phyloP scores from a whole-genome alignment of 139 green algal genomes.

The Coccomyxa sp. region DNA sequence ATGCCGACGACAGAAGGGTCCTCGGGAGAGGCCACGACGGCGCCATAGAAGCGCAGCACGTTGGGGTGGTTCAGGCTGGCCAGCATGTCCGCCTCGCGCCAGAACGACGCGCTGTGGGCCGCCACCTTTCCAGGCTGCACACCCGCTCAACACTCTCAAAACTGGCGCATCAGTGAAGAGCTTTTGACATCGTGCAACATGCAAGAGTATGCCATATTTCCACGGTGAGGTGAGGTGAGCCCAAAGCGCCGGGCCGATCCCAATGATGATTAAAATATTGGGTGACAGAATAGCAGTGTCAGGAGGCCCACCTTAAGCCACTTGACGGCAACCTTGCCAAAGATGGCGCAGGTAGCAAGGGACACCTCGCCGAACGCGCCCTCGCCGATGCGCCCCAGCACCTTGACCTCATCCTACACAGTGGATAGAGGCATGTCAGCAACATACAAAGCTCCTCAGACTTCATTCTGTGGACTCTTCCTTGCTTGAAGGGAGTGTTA shows the following conservation, averaged over 20 bases:
- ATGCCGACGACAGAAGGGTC: constrained; percentile 57
- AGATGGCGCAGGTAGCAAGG: constrained; percentile 52
- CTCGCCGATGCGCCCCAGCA: constrained; percentile 69
- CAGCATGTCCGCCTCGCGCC: constrained; percentile 77
- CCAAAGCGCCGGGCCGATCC: no score
- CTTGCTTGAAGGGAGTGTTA: no score
- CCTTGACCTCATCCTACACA: constrained; percentile 39
- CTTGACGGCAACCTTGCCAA: constrained; percentile 76
- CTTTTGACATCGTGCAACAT: no score
- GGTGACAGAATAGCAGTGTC: no score
- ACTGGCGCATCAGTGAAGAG: no score
- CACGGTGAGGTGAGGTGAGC: no score
- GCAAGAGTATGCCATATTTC: no score
- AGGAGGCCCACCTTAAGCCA: constrained; percentile 66
- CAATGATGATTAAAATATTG: no score
- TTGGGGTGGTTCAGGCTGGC: constrained; percentile 85
- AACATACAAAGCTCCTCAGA: no score
- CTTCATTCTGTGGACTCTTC: no score
- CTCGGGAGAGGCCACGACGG: constrained; percentile 54
- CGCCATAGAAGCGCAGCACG: constrained; percentile 88
- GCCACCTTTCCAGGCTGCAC: constrained; percentile 40
- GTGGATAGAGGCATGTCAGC: not conserved
- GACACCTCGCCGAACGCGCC: constrained; percentile 79
- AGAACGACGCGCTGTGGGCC: constrained; percentile 72
- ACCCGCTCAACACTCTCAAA: no score